Conservation (phyloP, 345 rosid species). For the Rhodamnia argentea region DNA sequence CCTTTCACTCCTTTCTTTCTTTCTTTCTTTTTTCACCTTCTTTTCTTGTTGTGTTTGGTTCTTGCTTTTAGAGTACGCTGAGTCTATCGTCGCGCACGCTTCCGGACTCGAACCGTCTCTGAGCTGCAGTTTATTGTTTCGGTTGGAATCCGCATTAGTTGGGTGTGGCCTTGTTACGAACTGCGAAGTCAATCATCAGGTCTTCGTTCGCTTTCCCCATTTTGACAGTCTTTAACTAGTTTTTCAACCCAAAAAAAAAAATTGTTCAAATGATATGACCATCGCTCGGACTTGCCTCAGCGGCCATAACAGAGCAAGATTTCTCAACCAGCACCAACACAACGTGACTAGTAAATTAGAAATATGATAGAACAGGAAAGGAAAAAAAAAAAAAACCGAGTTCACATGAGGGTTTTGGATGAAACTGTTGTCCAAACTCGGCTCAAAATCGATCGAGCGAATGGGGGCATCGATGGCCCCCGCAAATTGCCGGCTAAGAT, state of each 20-base stretch:
- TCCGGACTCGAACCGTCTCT: not conserved
- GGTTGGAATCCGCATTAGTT: not conserved
- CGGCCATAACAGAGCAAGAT: too few species aligned
- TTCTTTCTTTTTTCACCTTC: too few species aligned
- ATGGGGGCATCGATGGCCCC: too few species aligned
- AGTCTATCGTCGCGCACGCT: not conserved
- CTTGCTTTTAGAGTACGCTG: not conserved
- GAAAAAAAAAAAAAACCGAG: not conserved
- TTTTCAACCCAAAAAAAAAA: too few species aligned
- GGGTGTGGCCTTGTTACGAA: not conserved
- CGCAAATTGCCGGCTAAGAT: too few species aligned
- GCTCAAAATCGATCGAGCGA: not conserved
- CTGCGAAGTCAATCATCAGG: not conserved
- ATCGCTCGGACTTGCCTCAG: too few species aligned
- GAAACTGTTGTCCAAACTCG: not conserved
- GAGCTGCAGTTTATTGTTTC: not conserved
- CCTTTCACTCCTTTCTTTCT: not conserved
- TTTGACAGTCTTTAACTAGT: not conserved
- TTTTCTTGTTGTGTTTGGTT: not conserved
- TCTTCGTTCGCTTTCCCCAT: not conserved
- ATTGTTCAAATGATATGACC: too few species aligned
- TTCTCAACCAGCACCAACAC: too few species aligned
- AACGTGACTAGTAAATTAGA: too few species aligned
- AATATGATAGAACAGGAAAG: too few species aligned
- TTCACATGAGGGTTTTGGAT: too few species aligned